A percentile compares a stretch with the other conserved stretches of the same genome.
These are phyloP conservation scores for Chloranthus sessilifolius DNA, from an alignment of 164 flowering plant genomes.

Conservation along the genomic window DNA sequence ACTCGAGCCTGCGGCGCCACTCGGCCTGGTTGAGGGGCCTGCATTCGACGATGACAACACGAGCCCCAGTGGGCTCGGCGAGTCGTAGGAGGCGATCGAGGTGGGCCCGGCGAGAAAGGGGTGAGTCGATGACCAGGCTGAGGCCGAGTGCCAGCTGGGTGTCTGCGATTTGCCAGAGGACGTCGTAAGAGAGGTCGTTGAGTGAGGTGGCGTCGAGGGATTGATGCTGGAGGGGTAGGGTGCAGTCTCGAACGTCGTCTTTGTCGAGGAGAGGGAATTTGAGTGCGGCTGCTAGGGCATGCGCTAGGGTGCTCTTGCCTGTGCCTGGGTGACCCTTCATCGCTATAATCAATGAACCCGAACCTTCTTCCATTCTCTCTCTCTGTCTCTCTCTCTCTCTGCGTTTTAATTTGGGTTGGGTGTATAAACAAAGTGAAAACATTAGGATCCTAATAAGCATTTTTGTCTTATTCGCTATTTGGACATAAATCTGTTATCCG, in stretches of 20 bases:
- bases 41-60: slow-evolving; percentile 53
- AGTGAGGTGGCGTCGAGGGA: slow-evolving; percentile 19
- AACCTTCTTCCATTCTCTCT: background rate
- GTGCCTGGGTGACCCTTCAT: slow-evolving; percentile 92
- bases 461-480: no score
- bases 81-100: slow-evolving; percentile 34
- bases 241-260: slow-evolving; percentile 59
- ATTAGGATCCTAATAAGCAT: no score
- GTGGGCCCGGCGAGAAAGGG: slow-evolving; percentile 54
- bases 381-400: slow-evolving; percentile 1
- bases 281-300: slow-evolving; percentile 37
- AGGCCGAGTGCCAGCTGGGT: slow-evolving; percentile 66
- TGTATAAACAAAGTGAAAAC: no score
- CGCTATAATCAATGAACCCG: slow-evolving; percentile 37
- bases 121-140: slow-evolving; percentile 62
- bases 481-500: no score
- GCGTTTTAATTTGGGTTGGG: no score
- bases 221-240: slow-evolving; percentile 25
- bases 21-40: slow-evolving; percentile 42
- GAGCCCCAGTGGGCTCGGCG: slow-evolving; percentile 27
- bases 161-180: slow-evolving; percentile 44
- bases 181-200: slow-evolving; percentile 63
- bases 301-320: slow-evolving; percentile 64
- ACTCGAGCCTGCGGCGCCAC: slow-evolving; percentile 64
- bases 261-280: slow-evolving; percentile 70